Conservation (phyloP, 495 filamentous ascomycete species). For the Entonaema liquescens region DNA sequence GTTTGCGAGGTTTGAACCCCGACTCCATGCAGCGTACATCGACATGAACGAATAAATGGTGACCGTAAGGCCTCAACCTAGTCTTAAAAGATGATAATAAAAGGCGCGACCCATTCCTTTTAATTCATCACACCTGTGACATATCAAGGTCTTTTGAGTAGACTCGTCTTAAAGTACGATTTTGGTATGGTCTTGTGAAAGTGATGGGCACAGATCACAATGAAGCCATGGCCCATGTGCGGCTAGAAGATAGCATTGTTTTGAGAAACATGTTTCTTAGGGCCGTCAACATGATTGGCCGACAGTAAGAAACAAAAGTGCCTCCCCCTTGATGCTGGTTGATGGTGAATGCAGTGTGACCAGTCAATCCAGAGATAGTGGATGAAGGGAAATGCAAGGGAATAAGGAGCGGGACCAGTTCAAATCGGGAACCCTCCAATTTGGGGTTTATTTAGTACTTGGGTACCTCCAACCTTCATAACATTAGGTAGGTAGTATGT, state of each 20-base stretch:
- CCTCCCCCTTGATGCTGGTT: conserved; percentile 16
- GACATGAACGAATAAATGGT: conserved; percentile 16
- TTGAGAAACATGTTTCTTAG: conserved; percentile 11
- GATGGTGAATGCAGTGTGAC: background rate
- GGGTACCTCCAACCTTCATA: background rate
- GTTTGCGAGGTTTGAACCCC: conserved; percentile 18
- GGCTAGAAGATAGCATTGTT: background rate
- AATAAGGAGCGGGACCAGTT: background rate
- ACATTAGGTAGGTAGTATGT: background rate
- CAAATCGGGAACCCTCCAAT: background rate
- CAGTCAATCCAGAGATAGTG: background rate
- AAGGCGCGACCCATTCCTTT: conserved; percentile 33
- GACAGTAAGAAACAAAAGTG: conserved; percentile 16
- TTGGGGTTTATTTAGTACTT: background rate
- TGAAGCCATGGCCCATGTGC: background rate
- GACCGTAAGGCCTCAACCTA: conserved; percentile 6
- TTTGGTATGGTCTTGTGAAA: conserved; percentile 9
- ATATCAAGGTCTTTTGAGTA: conserved; percentile 18
- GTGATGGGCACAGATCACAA: conserved; percentile 4
- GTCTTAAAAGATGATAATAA: conserved; percentile 25
- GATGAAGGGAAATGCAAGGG: background rate
- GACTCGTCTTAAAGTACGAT: conserved; percentile 16
- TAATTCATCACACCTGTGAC: conserved; percentile 26
- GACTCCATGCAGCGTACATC: conserved; percentile 11
- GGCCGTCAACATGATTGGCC: background rate